phyloP scores from a whole-genome alignment of 2,329 filamentous ascomycete species.

The Neonectria faginata region DNA sequence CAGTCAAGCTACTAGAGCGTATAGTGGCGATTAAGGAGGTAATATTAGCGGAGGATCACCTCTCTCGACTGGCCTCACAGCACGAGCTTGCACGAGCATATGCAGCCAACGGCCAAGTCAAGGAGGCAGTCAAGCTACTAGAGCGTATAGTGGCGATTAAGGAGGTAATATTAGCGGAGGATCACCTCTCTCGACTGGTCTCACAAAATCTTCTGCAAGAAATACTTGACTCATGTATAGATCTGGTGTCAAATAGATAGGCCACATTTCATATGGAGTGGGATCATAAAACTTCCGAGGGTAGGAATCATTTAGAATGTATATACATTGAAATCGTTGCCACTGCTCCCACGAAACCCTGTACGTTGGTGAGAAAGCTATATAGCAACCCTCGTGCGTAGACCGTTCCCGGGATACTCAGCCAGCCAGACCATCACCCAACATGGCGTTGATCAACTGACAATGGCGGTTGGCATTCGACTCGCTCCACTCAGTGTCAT shows the following conservation, averaged over 20 bases:
- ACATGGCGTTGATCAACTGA: slow-evolving; percentile 58
- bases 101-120: neutral
- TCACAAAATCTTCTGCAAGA: neutral
- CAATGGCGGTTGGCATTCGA: slow-evolving; percentile 58
- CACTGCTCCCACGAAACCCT: neutral
- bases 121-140: neutral
- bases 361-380: neutral
- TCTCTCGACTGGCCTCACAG: neutral
- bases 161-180: neutral
- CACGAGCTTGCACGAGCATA: neutral
- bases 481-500: slow-evolving; percentile 59
- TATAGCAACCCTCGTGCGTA: neutral
- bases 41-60: neutral
- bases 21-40: neutral
- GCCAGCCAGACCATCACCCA: slow-evolving; percentile 52
- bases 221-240: neutral
- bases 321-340: neutral
- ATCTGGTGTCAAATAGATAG: neutral
- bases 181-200: neutral
- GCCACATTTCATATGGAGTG: too few species aligned
- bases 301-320: too few species aligned
- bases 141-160: neutral
- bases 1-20: neutral
- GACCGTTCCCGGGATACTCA: neutral
- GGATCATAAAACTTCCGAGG: neutral